phyloP scores from a whole-genome alignment of 2,329 filamentous ascomycete genomes.

The Alternaria dauci region DNA sequence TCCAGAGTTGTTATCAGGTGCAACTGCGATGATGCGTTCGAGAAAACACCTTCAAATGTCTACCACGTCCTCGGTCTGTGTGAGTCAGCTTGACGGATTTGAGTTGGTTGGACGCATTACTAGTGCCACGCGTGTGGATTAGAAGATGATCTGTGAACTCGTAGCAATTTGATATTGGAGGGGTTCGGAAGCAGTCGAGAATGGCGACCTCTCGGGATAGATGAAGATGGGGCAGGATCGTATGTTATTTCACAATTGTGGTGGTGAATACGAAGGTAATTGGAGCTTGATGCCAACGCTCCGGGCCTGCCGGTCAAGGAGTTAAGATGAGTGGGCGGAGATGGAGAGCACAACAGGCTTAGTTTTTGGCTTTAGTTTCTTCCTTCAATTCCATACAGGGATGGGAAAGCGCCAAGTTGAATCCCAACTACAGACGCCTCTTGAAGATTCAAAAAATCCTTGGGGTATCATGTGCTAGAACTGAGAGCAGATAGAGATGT shows the following conservation, averaged over 20 bases:
- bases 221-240: not conserved
- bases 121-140: not conserved
- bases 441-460: not conserved
- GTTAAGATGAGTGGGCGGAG: not conserved
- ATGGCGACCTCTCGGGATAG: not conserved
- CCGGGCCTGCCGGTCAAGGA: not conserved
- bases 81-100: not conserved
- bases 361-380: not conserved
- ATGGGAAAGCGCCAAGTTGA: not conserved
- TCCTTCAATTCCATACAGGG: not conserved
- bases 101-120: not conserved
- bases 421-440: not conserved
- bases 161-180: not conserved
- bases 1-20: not conserved
- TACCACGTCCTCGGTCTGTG: not conserved
- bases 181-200: not conserved
- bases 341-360: not conserved
- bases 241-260: not conserved
- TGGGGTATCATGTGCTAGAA: constrained; percentile 15
- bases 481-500: not conserved
- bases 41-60: not conserved
- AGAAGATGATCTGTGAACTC: not conserved
- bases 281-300: not conserved
- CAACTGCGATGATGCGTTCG: not conserved
- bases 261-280: not conserved